These are phyloP conservation scores for Helianthus annuus DNA, from an alignment of 129 eudicot genomes.

Conservation along the genomic window HanXRQr2.0-SUNRISE NC_035434.2:169662445-169662944, in stretches of 20 bases:
- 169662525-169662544: slow-evolving; percentile 38
- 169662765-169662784: slow-evolving; percentile 41
- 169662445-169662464: slow-evolving; percentile 46
- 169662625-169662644: slow-evolving; percentile 50
- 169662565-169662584: slow-evolving; percentile 48
- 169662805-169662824: slow-evolving; percentile 34
- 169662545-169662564: slow-evolving; percentile 37
- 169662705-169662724: slow-evolving; percentile 47
- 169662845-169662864: slow-evolving; percentile 49
- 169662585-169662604: slow-evolving; percentile 46
- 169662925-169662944: slow-evolving; percentile 25
- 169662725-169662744: slow-evolving; percentile 43
- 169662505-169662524: slow-evolving; percentile 43
- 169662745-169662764: slow-evolving; percentile 46
- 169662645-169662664: slow-evolving; percentile 48
- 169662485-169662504: slow-evolving; percentile 29
- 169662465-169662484: slow-evolving; percentile 44
- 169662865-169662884: slow-evolving; percentile 52
- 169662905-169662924: slow-evolving; percentile 15
- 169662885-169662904: slow-evolving; percentile 18
- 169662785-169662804: slow-evolving; percentile 41
- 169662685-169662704: slow-evolving; percentile 47
- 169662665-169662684: slow-evolving; percentile 54
- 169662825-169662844: slow-evolving; percentile 38
- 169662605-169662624: slow-evolving; percentile 49